These are phyloP conservation scores for Aspergillus awamori DNA, from an alignment of 2,329 filamentous ascomycete genomes.

Conservation along the genomic window DNA sequence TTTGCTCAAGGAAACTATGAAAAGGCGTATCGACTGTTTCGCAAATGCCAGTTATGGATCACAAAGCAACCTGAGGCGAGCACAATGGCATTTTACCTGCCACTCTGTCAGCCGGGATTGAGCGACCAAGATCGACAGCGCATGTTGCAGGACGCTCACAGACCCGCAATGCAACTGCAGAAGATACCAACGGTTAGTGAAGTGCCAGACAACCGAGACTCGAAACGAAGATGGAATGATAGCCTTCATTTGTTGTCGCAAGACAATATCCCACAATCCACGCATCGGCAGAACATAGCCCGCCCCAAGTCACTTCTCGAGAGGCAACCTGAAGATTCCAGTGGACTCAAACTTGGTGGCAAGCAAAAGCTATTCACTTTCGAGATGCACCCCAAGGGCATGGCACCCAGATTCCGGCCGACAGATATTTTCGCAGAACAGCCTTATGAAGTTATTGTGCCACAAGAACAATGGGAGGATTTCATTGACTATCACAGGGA, in stretches of 20 bases:
- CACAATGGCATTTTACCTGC: background rate
- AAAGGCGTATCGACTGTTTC: conserved; percentile 11
- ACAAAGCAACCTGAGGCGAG: background rate
- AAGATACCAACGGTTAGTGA: background rate
- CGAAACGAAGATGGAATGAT: background rate
- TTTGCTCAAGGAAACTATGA: conserved; percentile 19
- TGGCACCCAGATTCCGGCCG: conserved; percentile 20
- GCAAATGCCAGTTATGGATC: background rate
- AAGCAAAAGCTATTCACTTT: conserved; percentile 19
- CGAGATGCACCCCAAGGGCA: conserved; percentile 15
- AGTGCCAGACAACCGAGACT: background rate
- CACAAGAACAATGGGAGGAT: conserved; percentile 16
- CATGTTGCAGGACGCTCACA: background rate
- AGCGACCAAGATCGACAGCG: background rate
- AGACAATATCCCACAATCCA: background rate
- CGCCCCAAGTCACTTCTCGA: background rate
- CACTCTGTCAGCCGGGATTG: background rate
- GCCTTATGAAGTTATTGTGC: conserved; percentile 19
- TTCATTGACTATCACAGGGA: conserved; percentile 9
- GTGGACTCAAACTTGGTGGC: background rate
- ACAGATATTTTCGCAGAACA: conserved; percentile 26
- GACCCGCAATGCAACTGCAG: background rate
- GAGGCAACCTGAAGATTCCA: background rate
- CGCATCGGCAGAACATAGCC: background rate
- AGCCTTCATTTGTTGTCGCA: background rate